Conservation (phyloP, 2,329 filamentous ascomycete genomes). For the Fusarium sulawesiense region DNA sequence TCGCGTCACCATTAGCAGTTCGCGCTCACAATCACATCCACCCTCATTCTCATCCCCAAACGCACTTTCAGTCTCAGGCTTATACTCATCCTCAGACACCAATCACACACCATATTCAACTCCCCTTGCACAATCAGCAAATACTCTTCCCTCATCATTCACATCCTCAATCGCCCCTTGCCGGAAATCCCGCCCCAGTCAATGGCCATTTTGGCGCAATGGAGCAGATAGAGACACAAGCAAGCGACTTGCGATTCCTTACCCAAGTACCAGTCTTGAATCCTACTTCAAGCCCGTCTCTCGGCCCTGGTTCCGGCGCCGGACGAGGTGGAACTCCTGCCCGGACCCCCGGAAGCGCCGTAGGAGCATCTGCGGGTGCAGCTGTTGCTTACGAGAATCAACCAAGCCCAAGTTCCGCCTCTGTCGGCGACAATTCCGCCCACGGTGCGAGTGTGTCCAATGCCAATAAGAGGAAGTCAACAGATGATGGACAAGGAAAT, state of each 20-base stretch:
- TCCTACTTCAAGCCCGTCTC: slow-evolving; percentile 36
- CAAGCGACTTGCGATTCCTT: slow-evolving; percentile 65
- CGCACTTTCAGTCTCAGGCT: slow-evolving; percentile 11
- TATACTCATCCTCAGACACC: slow-evolving; percentile 10
- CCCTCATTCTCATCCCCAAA: slow-evolving; percentile 4
- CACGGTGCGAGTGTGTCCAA: slow-evolving; percentile 43
- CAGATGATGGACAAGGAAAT: slow-evolving; percentile 51
- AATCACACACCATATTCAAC: slow-evolving; percentile 10
- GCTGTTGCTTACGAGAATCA: slow-evolving; percentile 50
- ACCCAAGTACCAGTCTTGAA: slow-evolving; percentile 53
- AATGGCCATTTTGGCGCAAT: slow-evolving; percentile 51
- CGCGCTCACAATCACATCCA: slow-evolving; percentile 19
- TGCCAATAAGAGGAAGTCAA: slow-evolving; percentile 53
- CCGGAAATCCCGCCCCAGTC: slow-evolving; percentile 15
- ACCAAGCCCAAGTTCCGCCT: slow-evolving; percentile 54
- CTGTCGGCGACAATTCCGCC: slow-evolving; percentile 64
- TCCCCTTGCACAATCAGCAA: slow-evolving; percentile 24
- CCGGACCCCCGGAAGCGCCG: slow-evolving; percentile 35
- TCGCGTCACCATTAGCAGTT: slow-evolving; percentile 30
- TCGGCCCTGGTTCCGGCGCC: slow-evolving; percentile 38
- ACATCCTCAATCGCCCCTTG: slow-evolving; percentile 9
- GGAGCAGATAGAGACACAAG: slow-evolving; percentile 67
- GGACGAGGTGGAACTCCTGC: slow-evolving; percentile 34
- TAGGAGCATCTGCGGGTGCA: slow-evolving; percentile 44
- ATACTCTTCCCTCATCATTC: slow-evolving; percentile 13